Evolutionary conservation across 2,329 filamentous ascomycete genomes (phyloP).

Genomic region (Neocatenulostroma microsporum): DNA sequence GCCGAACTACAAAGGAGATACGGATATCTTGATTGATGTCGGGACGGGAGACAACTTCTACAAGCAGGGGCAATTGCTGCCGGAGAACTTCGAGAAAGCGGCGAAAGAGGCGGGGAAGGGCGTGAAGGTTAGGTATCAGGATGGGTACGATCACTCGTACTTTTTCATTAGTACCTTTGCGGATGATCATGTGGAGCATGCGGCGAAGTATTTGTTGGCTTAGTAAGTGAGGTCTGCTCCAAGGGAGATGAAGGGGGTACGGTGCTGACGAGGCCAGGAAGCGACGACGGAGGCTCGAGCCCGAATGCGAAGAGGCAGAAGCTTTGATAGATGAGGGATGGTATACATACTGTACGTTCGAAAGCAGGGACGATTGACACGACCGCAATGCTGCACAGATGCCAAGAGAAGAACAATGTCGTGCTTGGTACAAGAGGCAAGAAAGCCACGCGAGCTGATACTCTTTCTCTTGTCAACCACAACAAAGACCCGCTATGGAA

Average conservation of each 20-base stretch:
- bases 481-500: too few relatives aligned
- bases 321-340: constrained; percentile 5
- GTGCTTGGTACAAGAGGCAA: too few relatives aligned
- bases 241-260: too few relatives aligned
- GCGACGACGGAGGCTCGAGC: constrained; percentile 1
- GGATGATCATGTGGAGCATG: constrained; percentile 84
- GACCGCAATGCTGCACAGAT: too few relatives aligned
- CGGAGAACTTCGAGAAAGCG: constrained; percentile 81
- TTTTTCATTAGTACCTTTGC: constrained; percentile 90
- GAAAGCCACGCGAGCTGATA: too few relatives aligned
- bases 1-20: constrained; percentile 60
- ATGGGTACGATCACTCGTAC: constrained; percentile 94
- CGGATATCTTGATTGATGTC: constrained; percentile 82
- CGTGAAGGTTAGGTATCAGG: constrained; percentile 73
- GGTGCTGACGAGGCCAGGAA: constrained; percentile 11
- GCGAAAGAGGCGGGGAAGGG: constrained; percentile 68
- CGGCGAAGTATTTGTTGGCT: constrained; percentile 66
- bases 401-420: too few relatives aligned
- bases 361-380: too few relatives aligned
- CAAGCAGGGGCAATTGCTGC: constrained; percentile 83
- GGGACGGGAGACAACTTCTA: constrained; percentile 96
- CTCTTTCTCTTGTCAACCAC: too few relatives aligned
- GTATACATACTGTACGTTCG: too few relatives aligned
- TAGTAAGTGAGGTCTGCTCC: constrained; percentile 14
- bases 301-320: constrained; percentile 4